Evolutionary conservation across 192 early-diverging fungal genomes (phyloP), one percentile per base, ranked within the genome.

Genomic region (Coemansia guatemalensis): DNA sequence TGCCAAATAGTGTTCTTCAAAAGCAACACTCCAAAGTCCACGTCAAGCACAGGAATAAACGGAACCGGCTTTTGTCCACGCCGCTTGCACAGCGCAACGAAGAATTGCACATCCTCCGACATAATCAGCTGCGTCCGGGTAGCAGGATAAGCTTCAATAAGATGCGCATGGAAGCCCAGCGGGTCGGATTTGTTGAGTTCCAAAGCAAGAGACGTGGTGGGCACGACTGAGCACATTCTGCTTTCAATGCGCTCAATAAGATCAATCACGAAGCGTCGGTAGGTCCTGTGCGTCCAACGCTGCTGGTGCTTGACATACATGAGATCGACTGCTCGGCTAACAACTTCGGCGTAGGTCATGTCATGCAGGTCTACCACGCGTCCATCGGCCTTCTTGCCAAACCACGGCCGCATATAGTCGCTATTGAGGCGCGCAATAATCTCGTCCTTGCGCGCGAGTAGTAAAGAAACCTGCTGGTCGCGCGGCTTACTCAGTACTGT

Each of bases 331-430:
- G 95, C 61, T 47, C 96, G 91, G 61, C 82, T 70, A 30, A 89
- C 78, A 26, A 95, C 94, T 68, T 96, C 92, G 55, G 85, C 78
- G 68, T 98, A 98, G 12, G 96, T 95, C 94, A 98, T 96, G 39
- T 94, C 91, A 62, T 90, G 86, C 58, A 98, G 75, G 63, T 94
- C 93, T 27, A 85, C 89, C 47, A 88, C 78, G 3, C 70, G 73
- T 21, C 92, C 93, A 58, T 89, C 83, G 4, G 82, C 66, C 84
- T 95, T 96, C 60, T 80, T 78, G 48, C 93, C 94, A 74, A 98
- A 98, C 96, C 96, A 98, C n/a, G 91, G 90, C 82, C 93, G 92
- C 80, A 94, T 30, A 25, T 60, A 60, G 94, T n/a, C n/a, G n/a
- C n/a, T n/a, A n/a, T n/a, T n/a, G n/a, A n/a, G n/a, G n/a, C n/a